phyloP scores from a whole-genome alignment of 2,329 filamentous ascomycete genomes.

The Coleophoma eucalyptorum region DNA sequence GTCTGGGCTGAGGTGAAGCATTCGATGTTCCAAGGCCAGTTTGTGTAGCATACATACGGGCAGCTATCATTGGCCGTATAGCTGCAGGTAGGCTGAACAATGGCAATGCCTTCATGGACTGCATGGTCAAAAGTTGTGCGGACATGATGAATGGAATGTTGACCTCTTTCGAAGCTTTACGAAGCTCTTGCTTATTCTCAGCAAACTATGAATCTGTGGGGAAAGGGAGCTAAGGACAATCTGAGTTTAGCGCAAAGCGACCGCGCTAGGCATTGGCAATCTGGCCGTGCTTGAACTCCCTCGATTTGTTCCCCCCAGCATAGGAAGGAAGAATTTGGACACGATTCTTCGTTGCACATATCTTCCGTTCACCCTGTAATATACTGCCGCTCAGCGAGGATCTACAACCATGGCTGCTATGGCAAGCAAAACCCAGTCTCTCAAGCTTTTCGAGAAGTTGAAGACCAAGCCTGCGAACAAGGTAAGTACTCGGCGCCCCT shows the following conservation, averaged over 20 bases:
- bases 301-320: neutral
- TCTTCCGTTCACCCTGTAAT: neutral
- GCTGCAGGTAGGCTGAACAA: slow-evolving; percentile 31
- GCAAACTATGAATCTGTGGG: slow-evolving; percentile 6
- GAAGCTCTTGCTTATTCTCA: neutral
- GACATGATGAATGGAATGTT: slow-evolving; percentile 2
- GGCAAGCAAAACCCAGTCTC: slow-evolving; percentile 90
- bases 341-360: too few species aligned
- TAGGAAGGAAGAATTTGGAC: neutral
- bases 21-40: slow-evolving; percentile 35
- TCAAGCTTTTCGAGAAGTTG: slow-evolving; percentile 96
- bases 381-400: neutral
- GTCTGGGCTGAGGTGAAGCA: slow-evolving; percentile 37
- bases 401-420: slow-evolving; percentile 52
- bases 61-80: slow-evolving; percentile 33
- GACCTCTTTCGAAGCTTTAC: slow-evolving; percentile 4
- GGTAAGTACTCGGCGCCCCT: slow-evolving; percentile 44
- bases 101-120: slow-evolving; percentile 18
- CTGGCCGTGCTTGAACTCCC: slow-evolving; percentile 13
- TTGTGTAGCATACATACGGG: slow-evolving; percentile 56
- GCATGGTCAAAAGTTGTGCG: slow-evolving; percentile 14
- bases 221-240: slow-evolving; percentile 5
- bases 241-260: neutral
- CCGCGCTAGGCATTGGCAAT: slow-evolving; percentile 18
- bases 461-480: slow-evolving; percentile 95